phyloP scores from a whole-genome alignment of 495 filamentous ascomycete species.

The Massariosphaeria phaeospora region DNA sequence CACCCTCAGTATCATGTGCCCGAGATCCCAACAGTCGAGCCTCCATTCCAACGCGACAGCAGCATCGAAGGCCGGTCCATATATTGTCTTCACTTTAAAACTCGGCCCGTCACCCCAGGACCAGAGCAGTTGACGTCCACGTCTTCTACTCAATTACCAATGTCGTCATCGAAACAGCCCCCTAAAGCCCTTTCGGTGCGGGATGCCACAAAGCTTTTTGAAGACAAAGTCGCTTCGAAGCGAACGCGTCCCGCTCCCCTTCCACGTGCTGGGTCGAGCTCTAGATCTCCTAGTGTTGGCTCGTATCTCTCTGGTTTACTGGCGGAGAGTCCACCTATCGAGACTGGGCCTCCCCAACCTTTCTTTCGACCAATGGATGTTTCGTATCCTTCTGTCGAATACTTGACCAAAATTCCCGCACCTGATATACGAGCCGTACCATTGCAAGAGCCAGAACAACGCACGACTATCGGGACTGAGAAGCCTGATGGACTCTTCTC shows the following conservation, averaged over 20 bases:
- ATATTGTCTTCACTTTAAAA: constrained; percentile 22
- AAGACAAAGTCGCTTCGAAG: constrained; percentile 22
- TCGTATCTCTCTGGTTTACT: no score
- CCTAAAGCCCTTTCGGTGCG: constrained; percentile 14
- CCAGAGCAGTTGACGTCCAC: background rate
- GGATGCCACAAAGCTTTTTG: constrained; percentile 21
- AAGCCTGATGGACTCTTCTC: background rate
- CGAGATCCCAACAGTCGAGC: background rate
- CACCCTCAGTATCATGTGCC: constrained; percentile 3
- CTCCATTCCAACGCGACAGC: constrained; percentile 22
- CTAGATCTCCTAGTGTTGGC: no score
- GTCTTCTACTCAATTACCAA: background rate
- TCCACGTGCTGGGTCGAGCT: no score
- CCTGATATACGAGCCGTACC: no score
- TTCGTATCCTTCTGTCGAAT: no score
- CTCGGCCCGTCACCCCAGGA: constrained; percentile 9
- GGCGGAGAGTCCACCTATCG: no score
- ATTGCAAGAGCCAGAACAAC: no score
- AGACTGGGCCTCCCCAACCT: no score
- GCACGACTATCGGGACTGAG: no score
- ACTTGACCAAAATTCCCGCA: no score
- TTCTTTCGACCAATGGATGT: no score
- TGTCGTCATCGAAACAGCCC: background rate
- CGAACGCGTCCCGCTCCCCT: background rate
- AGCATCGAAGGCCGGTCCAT: constrained; percentile 25